Base-by-base conservation (phyloP, 1,284 basidiomycete genomes). In the Rhizoctonia solani region DNA sequence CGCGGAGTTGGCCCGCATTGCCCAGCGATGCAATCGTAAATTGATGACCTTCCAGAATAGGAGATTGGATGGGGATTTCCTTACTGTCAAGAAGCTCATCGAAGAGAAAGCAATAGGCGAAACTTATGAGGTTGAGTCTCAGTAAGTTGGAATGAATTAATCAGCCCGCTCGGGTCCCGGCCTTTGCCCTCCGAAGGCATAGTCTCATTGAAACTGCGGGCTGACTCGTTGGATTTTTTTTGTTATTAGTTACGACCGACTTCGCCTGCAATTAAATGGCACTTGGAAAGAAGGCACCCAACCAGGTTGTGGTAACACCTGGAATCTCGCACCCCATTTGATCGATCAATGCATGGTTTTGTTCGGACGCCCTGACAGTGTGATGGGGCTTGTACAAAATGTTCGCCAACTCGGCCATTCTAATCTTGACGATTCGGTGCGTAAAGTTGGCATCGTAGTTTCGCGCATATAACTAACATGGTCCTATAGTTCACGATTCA, bases 41-140 rank as follows among this genome's bases (percentile, higher is more conserved):
- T 53, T 65, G 59, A 52, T 65, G 59, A 53, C 59, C 1, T 65
- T 65, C 49, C 59, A 65, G 47, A 65, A 65, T 25, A 52, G 59
- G 34, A 27, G 59, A 19, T 49, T 65, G 9, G 59, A 65, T 49
- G 59, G 59, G 42, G 59, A 65, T 53, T 65, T 65, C 39, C 49
- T 65, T 29, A 65, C 59, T 1, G 59, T 65, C 1, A 65, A 53
- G 49, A 65, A 65, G 37, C 59, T 65, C 23, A 4, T 65, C 13
- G 47, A 65, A 27, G 49, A 53, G 21, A 27, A 37, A 30, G 16
- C 27, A 8, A 53, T 65, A 23, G 59, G 59, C n/a, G 59, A 53
- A 6, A 49, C 53, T 1, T 65, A 65, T 32, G 59, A 65, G 29
- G 29, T 30, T 44, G 59, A 65, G 23, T 65, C 59, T n/a, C 59